Conservation (phyloP, 495 filamentous ascomycete genomes). For the Neurospora intermedia region DNA sequence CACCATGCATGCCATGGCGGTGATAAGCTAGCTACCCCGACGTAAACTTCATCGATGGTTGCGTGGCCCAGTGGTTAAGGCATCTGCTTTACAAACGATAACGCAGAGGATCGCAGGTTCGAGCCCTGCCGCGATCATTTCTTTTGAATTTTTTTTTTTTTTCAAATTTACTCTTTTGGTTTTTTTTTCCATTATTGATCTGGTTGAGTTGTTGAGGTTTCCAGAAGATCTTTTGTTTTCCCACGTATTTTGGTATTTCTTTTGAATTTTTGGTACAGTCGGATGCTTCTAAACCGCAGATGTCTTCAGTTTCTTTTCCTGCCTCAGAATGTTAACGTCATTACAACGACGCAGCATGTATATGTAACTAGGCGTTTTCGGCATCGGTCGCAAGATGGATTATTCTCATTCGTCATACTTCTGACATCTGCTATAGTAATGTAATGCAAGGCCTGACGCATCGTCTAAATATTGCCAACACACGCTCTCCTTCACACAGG, state of each 20-base stretch:
- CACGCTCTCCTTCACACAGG: neutral
- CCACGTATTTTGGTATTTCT: too few relatives aligned
- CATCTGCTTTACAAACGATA: conserved; percentile 28
- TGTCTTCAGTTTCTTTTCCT: neutral
- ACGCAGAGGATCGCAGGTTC: conserved; percentile 40
- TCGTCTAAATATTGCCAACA: neutral
- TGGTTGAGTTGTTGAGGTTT: too few relatives aligned
- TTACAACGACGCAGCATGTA: neutral
- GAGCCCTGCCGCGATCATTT: conserved; percentile 38
- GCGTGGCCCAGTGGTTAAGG: conserved; percentile 33
- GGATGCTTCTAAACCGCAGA: neutral
- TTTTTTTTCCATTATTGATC: too few relatives aligned
- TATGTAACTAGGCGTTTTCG: too few relatives aligned
- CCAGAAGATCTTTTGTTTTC: too few relatives aligned
- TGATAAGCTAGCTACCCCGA: neutral
- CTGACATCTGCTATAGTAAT: neutral
- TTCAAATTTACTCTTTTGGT: too few relatives aligned
- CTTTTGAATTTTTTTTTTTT: conserved; percentile 1
- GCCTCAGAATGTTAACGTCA: neutral
- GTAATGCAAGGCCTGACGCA: neutral
- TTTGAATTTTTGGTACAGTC: neutral
- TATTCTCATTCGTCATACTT: too few relatives aligned
- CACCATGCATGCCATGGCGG: too few relatives aligned
- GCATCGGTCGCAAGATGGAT: too few relatives aligned
- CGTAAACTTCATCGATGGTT: conserved; percentile 1